Evolutionary conservation across 257 asterid genomes (phyloP).

Genomic region (Plantago ovata): DNA sequence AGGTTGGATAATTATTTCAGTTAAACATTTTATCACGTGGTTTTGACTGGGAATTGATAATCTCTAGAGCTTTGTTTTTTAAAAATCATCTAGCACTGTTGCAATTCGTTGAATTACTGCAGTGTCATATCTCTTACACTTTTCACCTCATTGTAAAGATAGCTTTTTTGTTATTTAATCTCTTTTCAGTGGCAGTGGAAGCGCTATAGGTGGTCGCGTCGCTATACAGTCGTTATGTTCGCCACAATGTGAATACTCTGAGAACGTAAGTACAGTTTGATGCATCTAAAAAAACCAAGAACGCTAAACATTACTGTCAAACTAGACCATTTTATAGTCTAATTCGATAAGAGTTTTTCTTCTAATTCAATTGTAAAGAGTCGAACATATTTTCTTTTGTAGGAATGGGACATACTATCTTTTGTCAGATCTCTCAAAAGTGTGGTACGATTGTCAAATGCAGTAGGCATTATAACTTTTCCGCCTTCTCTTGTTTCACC

Average conservation of each 20-base stretch:
- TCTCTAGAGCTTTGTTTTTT: background rate
- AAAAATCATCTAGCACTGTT: background rate
- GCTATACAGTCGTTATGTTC: slow-evolving; percentile 91
- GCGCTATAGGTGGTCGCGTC: slow-evolving; percentile 55
- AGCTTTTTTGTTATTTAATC: slow-evolving; percentile 7
- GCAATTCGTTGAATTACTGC: background rate
- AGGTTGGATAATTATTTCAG: slow-evolving; percentile 37
- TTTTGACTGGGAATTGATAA: background rate
- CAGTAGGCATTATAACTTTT: slow-evolving; percentile 84
- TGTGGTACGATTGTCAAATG: slow-evolving; percentile 60
- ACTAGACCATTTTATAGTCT: background rate
- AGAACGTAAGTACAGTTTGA: slow-evolving; percentile 40
- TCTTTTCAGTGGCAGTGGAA: slow-evolving; percentile 49
- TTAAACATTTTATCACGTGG: background rate
- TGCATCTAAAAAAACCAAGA: background rate
- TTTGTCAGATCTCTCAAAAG: slow-evolving; percentile 76
- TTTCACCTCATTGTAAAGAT: no score
- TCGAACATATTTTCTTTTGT: slow-evolving; percentile 9
- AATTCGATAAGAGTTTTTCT: background rate
- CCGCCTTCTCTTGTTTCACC: slow-evolving; percentile 83
- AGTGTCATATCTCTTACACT: background rate
- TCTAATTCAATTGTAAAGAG: background rate
- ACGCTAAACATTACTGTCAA: background rate
- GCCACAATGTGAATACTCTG: slow-evolving; percentile 80
- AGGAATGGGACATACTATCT: slow-evolving; percentile 91